Percentiles rank a stretch among this genome's conserved stretches.
phyloP scores from a whole-genome alignment of 1,284 basidiomycete species.

The Naganishia liquefaciens region DNA sequence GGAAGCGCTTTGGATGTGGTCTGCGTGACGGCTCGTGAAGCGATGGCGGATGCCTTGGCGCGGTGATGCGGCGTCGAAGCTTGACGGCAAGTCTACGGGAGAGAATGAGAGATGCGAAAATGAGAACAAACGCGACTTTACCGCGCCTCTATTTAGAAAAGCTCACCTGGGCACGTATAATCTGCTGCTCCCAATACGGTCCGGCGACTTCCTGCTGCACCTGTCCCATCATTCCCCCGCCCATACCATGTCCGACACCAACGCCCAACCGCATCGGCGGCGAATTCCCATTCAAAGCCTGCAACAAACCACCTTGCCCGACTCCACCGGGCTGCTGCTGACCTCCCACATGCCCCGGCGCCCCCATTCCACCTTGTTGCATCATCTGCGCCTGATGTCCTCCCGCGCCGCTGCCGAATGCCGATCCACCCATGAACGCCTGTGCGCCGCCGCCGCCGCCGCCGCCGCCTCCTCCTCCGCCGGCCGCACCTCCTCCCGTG shows the following conservation, averaged over 20 bases:
- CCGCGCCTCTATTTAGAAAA: background rate
- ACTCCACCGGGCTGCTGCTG: background rate
- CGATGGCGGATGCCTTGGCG: conserved; percentile 60
- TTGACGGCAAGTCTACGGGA: conserved; percentile 55
- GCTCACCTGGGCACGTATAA: conserved; percentile 49
- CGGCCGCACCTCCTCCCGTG: conserved; percentile 4
- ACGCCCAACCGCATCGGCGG: conserved; percentile 6
- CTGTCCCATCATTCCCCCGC: conserved; percentile 17
- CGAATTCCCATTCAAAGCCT: conserved; percentile 19
- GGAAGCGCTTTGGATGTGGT: conserved; percentile 39
- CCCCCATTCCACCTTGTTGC: background rate
- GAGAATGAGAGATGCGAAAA: background rate
- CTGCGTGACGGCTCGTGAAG: conserved; percentile 58
- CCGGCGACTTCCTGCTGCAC: conserved; percentile 45
- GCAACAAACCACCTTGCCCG: conserved; percentile 8
- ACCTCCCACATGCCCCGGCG: background rate
- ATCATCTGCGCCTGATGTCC: conserved; percentile 1
- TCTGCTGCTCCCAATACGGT: conserved; percentile 54
- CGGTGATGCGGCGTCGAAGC: conserved; percentile 60
- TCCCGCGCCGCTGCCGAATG: background rate
- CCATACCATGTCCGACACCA: conserved; percentile 19
- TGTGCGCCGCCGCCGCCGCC: background rate
- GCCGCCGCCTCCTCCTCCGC: background rate
- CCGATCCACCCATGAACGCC: conserved; percentile 10
- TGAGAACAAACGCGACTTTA: too few relatives aligned